Conservation (phyloP, 164 flowering plant genomes). For the Santalum album region DNA sequence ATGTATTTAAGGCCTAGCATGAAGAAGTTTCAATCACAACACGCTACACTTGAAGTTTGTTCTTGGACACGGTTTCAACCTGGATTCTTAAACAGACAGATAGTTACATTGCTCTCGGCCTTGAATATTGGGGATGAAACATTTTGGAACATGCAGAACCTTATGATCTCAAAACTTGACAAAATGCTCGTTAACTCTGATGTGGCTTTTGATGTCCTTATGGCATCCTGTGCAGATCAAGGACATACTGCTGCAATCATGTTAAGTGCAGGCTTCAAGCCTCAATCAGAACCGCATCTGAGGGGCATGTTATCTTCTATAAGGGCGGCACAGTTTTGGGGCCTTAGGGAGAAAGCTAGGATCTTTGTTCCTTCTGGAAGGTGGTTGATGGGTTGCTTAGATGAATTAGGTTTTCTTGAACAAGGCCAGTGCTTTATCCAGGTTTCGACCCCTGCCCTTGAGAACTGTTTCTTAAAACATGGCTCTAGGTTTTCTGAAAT, state of each 20-base stretch:
- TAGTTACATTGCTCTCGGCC: constrained; percentile 71
- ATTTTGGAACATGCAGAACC: constrained; percentile 71
- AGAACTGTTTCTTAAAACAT: constrained; percentile 63
- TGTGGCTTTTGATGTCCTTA: constrained; percentile 75
- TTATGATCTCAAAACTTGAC: constrained; percentile 57
- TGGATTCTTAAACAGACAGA: constrained; percentile 83
- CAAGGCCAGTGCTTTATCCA: constrained; percentile 90
- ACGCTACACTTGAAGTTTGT: constrained; percentile 64
- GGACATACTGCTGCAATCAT: constrained; percentile 80
- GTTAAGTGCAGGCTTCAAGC: constrained; percentile 85
- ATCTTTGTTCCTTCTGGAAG: constrained; percentile 84
- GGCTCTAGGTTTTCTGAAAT: constrained; percentile 52
- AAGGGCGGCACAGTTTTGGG: constrained; percentile 77
- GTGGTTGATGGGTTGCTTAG: constrained; percentile 91
- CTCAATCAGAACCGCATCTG: constrained; percentile 73
- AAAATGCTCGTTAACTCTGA: constrained; percentile 55
- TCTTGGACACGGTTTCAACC: constrained; percentile 96
- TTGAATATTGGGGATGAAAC: constrained; percentile 54
- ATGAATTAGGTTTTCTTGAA: constrained; percentile 79
- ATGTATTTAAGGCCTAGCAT: constrained; percentile 74
- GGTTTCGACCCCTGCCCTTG: constrained; percentile 64
- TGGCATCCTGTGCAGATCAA: constrained; percentile 70
- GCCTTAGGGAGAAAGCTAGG: constrained; percentile 67
- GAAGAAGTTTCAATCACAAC: constrained; percentile 70
- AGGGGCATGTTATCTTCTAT: constrained; percentile 71